Percentiles rank a stretch among this genome's conserved stretches.
phyloP scores from a whole-genome alignment of 768 basidiomycete species.

The Lactifluus rugatus region DNA sequence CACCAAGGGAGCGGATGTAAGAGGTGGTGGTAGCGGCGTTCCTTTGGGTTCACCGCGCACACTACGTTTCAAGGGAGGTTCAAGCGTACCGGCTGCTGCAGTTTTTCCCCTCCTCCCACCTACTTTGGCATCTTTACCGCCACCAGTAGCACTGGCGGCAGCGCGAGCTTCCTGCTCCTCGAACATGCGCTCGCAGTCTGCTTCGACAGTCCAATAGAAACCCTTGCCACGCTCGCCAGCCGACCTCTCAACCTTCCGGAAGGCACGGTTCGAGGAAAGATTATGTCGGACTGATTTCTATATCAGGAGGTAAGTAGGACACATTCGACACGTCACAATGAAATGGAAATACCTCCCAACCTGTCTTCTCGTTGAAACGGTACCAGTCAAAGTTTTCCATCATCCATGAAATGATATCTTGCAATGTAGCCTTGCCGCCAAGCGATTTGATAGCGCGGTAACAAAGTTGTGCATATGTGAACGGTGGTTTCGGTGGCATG shows the following conservation, averaged over 20 bases:
- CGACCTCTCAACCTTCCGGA: constrained; percentile 81
- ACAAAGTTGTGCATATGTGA: constrained; percentile 88
- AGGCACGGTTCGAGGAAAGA: constrained; percentile 85
- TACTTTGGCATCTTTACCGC: constrained; percentile 33
- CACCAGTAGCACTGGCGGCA: constrained; percentile 23
- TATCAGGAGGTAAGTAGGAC: not conserved
- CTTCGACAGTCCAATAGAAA: constrained; percentile 88
- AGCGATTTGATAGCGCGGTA: constrained; percentile 78
- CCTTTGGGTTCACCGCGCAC: constrained; percentile 54
- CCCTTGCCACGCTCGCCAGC: constrained; percentile 85
- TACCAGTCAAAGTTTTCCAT: constrained; percentile 86
- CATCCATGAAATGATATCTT: constrained; percentile 91
- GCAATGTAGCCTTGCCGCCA: constrained; percentile 79
- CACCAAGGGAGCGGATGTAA: constrained; percentile 54
- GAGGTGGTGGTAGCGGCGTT: constrained; percentile 52
- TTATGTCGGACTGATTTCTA: constrained; percentile 90
- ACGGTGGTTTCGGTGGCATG: constrained; percentile 80
- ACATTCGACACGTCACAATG: constrained; percentile 1
- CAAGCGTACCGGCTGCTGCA: constrained; percentile 29
- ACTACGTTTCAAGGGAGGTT: constrained; percentile 62
- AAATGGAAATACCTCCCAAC: constrained; percentile 72
- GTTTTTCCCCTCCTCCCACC: constrained; percentile 53
- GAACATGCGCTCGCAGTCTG: constrained; percentile 53
- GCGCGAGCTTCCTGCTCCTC: constrained; percentile 55
- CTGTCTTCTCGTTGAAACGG: constrained; percentile 65